These are phyloP conservation scores for Begonia fuchsioides DNA, from an alignment of 306 rosid genomes.

Conservation along the genomic window DNA sequence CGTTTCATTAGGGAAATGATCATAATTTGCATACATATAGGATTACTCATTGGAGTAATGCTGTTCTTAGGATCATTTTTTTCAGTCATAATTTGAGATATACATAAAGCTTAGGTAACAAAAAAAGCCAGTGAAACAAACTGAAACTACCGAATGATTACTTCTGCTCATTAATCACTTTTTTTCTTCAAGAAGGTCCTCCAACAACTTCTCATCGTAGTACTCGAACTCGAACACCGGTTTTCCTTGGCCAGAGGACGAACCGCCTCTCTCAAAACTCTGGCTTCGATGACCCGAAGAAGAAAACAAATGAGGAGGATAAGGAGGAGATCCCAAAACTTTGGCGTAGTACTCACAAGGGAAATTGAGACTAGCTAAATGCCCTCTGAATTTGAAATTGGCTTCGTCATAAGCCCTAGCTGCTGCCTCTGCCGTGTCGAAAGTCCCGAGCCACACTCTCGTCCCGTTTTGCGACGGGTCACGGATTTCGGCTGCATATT, in stretches of 20 bases:
- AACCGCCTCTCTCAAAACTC: not conserved
- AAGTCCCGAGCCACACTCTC: conserved; percentile 12
- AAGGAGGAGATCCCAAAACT: conserved; percentile 13
- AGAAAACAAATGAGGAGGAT: conserved; percentile 8
- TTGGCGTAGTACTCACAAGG: conserved; percentile 9
- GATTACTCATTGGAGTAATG: too few species aligned
- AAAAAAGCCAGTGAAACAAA: too few species aligned
- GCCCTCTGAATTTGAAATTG: conserved; percentile 10
- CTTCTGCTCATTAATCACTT: not conserved
- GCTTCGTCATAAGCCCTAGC: conserved; percentile 13
- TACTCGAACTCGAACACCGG: conserved; percentile 8
- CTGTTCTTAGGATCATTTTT: too few species aligned
- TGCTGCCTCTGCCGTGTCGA: conserved; percentile 9
- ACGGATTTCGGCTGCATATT: conserved; percentile 11
- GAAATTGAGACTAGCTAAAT: conserved; percentile 8
- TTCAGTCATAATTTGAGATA: too few species aligned
- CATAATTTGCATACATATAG: too few species aligned
- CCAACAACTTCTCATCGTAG: conserved; percentile 5
- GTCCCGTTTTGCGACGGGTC: conserved; percentile 8
- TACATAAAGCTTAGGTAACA: too few species aligned
- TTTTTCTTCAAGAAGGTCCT: conserved; percentile 6
- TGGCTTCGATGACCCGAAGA: not conserved
- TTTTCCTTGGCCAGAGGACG: not conserved
- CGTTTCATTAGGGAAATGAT: too few species aligned
- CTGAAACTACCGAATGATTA: too few species aligned